Evolutionary conservation across 306 rosid genomes (phyloP), one percentile per base, ranked within the genome.

Genomic region (Ormosia emarginata): DNA sequence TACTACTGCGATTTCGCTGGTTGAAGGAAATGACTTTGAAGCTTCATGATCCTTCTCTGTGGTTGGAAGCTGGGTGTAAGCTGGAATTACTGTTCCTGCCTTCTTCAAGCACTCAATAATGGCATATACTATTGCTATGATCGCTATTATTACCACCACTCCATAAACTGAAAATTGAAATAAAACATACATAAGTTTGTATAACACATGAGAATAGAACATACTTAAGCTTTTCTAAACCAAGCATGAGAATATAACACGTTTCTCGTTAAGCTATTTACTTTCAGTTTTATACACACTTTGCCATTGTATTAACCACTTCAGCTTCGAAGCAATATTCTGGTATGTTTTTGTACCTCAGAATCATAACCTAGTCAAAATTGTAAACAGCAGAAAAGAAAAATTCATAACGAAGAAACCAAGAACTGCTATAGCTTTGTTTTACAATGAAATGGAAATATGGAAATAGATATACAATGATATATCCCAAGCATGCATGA

Each of bases 31-130:
- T 43, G 88, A 66, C 3, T 39, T 29, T n/a, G 83, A 78, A 43
- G 62, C 46, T 70, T 56, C 69, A 41, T 77, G 59, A 73, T 14
- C 53, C 0, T 81, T 66, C 3, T 88, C 87, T 55, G 29, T 67
- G 6, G 77, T 74, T 43, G 82, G 18, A 81, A 88, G 41, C 53
- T 70, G 82, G 29, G 82, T 11, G 52, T 88, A 86, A 29, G 85
- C 59, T 7, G 92, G 87, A 71, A 86, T 79, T 11, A 68, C 79
- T 49, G 78, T 78, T 79, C 92, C 90, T 79, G 84, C 83, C 77
- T 84, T 89, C 86, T 77, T 89, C 83, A 89, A 82, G 85, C 92
- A 89, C 13, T 89, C 50, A 71, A 86, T 56, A 10, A 89, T 76
- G 32, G 92, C 92, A 82, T 84, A 84, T 13, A 63, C 90, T 33